Evolutionary conservation across 2,329 filamentous ascomycete species (phyloP).

Genomic region (Alternaria alternata): DNA sequence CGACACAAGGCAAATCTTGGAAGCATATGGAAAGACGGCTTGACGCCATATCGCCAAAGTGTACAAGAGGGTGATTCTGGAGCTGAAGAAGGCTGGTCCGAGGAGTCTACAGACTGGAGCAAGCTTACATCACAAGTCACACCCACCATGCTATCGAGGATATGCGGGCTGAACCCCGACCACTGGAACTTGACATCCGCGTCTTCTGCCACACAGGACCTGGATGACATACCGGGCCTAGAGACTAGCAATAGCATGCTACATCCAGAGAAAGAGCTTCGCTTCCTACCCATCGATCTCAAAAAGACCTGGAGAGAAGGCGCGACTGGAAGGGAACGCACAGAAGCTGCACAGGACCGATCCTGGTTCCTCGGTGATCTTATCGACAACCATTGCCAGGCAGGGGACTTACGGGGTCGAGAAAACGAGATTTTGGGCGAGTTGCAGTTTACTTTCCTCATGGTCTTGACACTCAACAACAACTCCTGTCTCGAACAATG

Average conservation of each 20-base stretch:
- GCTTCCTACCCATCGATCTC: conserved; percentile 66
- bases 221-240: conserved; percentile 69
- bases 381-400: conserved; percentile 54
- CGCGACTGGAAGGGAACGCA: conserved; percentile 68
- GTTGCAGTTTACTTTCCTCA: conserved; percentile 69
- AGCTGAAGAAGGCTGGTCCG: conserved; percentile 43
- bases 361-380: conserved; percentile 68
- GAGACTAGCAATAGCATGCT: conserved; percentile 39
- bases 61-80: conserved; percentile 40
- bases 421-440: conserved; percentile 61
- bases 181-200: conserved; percentile 66
- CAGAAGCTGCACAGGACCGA: conserved; percentile 68
- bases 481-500: conserved; percentile 72
- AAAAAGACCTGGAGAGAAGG: conserved; percentile 69
- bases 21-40: conserved; percentile 62
- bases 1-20: conserved; percentile 65
- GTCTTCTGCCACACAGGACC: conserved; percentile 64
- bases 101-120: conserved; percentile 63
- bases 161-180: conserved; percentile 57
- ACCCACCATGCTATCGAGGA: conserved; percentile 58
- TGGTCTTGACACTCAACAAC: conserved; percentile 70
- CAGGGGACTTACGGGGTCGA: conserved; percentile 30
- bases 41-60: conserved; percentile 58
- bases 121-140: conserved; percentile 62
- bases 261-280: conserved; percentile 54